Evolutionary conservation across 139 green algal genomes (phyloP), one percentile per base, ranked within the genome.

Genomic region (Chlorella sp.): DNA sequence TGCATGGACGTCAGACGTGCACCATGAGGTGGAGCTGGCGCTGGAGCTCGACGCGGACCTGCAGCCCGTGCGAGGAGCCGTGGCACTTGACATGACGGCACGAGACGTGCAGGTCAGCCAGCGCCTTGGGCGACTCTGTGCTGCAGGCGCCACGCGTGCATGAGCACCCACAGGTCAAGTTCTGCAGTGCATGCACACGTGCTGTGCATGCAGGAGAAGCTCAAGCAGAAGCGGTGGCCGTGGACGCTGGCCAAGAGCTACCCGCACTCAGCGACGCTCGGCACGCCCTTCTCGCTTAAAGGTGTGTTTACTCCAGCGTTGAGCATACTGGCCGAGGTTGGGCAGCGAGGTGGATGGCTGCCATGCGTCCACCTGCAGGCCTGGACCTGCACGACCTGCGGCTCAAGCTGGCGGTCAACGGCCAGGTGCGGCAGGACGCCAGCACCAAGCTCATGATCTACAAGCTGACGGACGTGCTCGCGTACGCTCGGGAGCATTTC

Each of bases 221-320:
- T 74, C 2, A 79, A 79, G 68, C 42, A 62, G n/a, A 23, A 70
- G 36, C 60, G 62, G 42, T 74, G 68, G 67, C 74, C 74, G 3
- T 79, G 74, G 74, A 79, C 74, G 1, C 67, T 79, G 31, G 67
- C 74, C 35, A 79, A 79, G 74, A 75, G 67, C 60, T 79, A 74
- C 59, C 62, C 14, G 0, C 49, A 30, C 23, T 74, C 74, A 2
- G 71, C 67, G 30, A 67, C 74, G 5, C 30, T 79, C 60, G 74
- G 60, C 24, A 31, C 35, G 1, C 6, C 67, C 0, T 79, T 79
- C 59, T 35, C 14, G 5, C 64, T 77, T 27, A 1, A 66, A 33
- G 74, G 73, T 67, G 61, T 67, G 55, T 20, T 31, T n/a, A n/a
- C 24, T 10, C 55, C 24, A 17, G 42, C 62, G 10, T 4, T 69